Evolutionary conservation across 768 basidiomycete species (phyloP).

Genomic region (Hebeloma cylindrosporum): DNA sequence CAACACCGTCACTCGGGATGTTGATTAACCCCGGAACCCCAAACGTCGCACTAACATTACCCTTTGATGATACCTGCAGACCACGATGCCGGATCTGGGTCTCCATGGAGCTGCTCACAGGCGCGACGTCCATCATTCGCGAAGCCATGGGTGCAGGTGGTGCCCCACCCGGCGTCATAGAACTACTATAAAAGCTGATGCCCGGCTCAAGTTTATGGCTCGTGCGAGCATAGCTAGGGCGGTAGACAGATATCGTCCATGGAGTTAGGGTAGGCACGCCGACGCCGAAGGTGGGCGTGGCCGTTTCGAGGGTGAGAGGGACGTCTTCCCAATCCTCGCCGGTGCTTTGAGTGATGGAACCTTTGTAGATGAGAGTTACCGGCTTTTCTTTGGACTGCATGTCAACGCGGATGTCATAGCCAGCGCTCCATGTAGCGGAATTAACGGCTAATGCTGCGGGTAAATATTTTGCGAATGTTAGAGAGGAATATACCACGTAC

Average conservation of each 20-base stretch:
- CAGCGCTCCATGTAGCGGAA: conserved; percentile 37
- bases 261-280: conserved; percentile 35
- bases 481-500: conserved; percentile 20
- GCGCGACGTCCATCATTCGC: too few species aligned
- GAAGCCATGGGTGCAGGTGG: too few species aligned
- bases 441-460: conserved; percentile 30
- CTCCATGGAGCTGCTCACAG: too few species aligned
- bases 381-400: conserved; percentile 40
- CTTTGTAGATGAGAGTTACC: conserved; percentile 41
- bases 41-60: conserved; percentile 42
- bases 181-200: too few species aligned
- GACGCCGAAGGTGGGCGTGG: conserved; percentile 41
- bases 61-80: conserved; percentile 34
- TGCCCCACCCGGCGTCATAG: too few species aligned
- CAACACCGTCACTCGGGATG: conserved; percentile 40
- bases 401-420: conserved; percentile 44
- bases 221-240: conserved; percentile 1
- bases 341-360: conserved; percentile 39
- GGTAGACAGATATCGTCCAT: conserved; percentile 35
- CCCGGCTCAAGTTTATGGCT: too few species aligned
- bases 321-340: conserved; percentile 49
- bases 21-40: conserved; percentile 40
- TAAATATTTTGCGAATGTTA: neutral
- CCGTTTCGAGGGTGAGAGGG: conserved; percentile 43
- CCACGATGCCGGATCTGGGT: conserved; percentile 20